Conservation (phyloP, 176 grass and related monocot genomes). For the Lolium multiflorum region DNA sequence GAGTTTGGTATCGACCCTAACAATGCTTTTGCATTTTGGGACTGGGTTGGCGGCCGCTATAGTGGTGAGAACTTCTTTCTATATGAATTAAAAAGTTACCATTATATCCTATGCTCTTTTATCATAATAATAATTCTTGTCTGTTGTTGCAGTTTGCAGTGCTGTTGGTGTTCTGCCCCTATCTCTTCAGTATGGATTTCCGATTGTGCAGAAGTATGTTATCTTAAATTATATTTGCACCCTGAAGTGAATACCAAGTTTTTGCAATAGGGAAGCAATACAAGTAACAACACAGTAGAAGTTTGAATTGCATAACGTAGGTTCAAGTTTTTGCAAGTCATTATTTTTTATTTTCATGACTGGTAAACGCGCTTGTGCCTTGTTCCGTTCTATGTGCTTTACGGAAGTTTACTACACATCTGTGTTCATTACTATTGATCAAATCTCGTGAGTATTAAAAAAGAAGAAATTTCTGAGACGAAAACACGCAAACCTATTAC, state of each 20-base stretch:
- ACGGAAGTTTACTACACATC: neutral
- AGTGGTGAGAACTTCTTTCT: constrained; percentile 72
- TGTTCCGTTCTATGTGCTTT: neutral
- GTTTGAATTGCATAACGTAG: constrained; percentile 12
- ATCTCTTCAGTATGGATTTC: constrained; percentile 97
- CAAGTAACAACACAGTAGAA: neutral
- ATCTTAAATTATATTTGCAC: constrained; percentile 6
- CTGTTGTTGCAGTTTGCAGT: constrained; percentile 83
- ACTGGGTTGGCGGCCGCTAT: constrained; percentile 99
- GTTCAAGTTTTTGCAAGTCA: neutral
- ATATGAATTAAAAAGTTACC: neutral
- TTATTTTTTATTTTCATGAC: too few species aligned
- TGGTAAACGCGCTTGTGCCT: neutral
- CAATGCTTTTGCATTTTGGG: constrained; percentile 98
- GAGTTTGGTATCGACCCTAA: constrained; percentile 93
- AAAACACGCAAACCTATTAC: neutral
- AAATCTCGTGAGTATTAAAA: neutral
- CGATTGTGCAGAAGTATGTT: constrained; percentile 91
- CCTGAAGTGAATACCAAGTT: constrained; percentile 2
- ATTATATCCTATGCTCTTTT: constrained; percentile 20
- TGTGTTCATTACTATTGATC: neutral
- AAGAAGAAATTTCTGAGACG: neutral
- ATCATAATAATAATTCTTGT: constrained; percentile 32
- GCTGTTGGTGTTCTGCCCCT: constrained; percentile 96
- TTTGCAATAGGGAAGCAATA: constrained; percentile 1